Evolutionary conservation across 139 green algal genomes (phyloP), one percentile per base, ranked within the genome.

Genomic region (Micromonas commoda): DNA sequence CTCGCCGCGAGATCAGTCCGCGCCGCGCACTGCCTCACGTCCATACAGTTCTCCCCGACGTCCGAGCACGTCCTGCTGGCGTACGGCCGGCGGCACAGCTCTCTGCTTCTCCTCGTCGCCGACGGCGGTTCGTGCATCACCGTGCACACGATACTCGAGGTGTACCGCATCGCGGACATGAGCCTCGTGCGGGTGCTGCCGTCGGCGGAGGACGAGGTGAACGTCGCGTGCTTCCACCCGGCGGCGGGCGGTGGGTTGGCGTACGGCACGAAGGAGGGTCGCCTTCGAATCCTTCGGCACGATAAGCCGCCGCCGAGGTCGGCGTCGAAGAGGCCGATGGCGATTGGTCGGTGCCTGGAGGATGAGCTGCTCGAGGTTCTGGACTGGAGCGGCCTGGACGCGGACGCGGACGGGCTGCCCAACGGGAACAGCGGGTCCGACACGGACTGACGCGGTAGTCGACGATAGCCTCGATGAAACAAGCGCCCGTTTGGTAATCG

Each of bases 21-120:
- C n/a, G 93, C 93, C 4, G 93, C 92, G 4, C 93, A 97, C 86
- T 97, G 93, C 87, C 85, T 97, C 39, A 97, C 93, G n/a, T 91
- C 81, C 63, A 86, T 97, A 21, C 93, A 97, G 85, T 93, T 96
- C 79, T 93, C 88, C 4, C 93, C 93, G 52, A 88, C 86, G 2
- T 89, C 83, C 0, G 61, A 86, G 57, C 92, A 96, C 77, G 68
- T 97, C 45, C 85, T 97, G 63, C 81, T 97, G 33, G 91, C 93
- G 1, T 97, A 97, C 78, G 93, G 93, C 35, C 86, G 91, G 71
- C 91, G 93, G 39, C 92, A 97, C 84, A 86, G 88, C 34, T 90
- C 81, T 19, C 80, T 96, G 53, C 83, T 96, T 80, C 89, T 91
- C 71, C 89, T 97, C 53, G 83, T 91, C 37, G 85, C 83, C 20